Conservation (phyloP, 2,329 filamentous ascomycete species). For the Monilinia laxa region DNA sequence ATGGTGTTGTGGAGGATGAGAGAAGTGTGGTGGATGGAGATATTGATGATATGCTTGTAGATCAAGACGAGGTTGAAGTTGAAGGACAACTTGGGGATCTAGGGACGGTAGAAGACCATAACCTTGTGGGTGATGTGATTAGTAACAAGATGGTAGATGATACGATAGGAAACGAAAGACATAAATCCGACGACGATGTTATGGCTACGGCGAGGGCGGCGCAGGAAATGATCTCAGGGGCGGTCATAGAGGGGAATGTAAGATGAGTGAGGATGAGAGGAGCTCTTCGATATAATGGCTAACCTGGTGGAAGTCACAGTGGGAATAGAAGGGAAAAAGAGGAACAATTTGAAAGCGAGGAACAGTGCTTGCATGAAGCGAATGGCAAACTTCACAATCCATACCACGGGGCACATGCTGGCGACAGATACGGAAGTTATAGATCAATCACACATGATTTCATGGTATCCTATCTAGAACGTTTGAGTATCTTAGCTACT, state of each 20-base stretch:
- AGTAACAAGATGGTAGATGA: not conserved
- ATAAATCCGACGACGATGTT: constrained; percentile 3
- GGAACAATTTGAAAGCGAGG: not conserved
- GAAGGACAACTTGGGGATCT: constrained; percentile 12
- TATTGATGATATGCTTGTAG: constrained; percentile 38
- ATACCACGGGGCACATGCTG: not conserved
- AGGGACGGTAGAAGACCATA: constrained; percentile 6
- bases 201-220: constrained; percentile 16
- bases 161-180: not conserved
- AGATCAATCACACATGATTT: not conserved
- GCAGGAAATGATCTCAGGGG: constrained; percentile 15
- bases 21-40: constrained; percentile 31
- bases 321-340: not conserved
- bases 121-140: not conserved
- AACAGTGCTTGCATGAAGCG: not conserved
- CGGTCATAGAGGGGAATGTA: not conserved
- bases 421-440: not conserved
- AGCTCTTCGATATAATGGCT: not conserved
- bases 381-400: not conserved
- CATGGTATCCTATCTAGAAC: not conserved
- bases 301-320: too few species aligned
- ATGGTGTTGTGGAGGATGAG: constrained; percentile 16
- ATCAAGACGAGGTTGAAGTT: constrained; percentile 33
- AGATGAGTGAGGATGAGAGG: not conserved
- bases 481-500: not conserved